These are phyloP conservation scores for Beta corolliflora DNA, from an alignment of 179 eudicot genomes.

Conservation along the genomic window DNA sequence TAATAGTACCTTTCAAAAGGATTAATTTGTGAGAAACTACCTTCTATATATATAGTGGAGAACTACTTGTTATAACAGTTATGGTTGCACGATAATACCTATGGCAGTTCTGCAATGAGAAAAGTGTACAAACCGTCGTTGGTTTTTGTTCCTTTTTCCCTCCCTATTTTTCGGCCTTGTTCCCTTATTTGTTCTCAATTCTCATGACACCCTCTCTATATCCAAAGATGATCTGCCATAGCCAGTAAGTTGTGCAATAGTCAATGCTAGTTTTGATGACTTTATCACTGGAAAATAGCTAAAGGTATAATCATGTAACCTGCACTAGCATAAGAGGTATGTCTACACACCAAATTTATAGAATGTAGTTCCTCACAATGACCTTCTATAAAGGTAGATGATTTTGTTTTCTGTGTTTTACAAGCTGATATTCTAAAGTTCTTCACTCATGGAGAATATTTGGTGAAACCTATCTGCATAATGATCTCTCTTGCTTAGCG, in stretches of 20 bases:
- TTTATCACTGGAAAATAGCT: neutral
- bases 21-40: neutral
- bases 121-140: neutral
- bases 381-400: neutral
- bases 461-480: constrained; percentile 2
- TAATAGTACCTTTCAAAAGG: neutral
- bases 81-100: neutral
- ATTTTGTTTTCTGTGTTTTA: neutral
- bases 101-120: neutral
- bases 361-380: too few species aligned
- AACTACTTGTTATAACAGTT: neutral
- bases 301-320: neutral
- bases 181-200: too few species aligned
- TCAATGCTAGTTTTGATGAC: neutral
- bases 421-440: neutral
- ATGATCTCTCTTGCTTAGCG: constrained; percentile 5
- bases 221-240: neutral
- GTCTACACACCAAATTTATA: neutral
- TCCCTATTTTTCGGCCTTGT: too few species aligned
- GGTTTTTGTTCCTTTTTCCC: neutral
- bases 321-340: neutral
- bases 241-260: neutral
- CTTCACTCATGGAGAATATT: neutral
- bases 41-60: neutral
- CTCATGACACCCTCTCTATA: neutral